Evolutionary conservation across 495 filamentous ascomycete genomes (phyloP).

Genomic region (Amorphotheca resinae): DNA sequence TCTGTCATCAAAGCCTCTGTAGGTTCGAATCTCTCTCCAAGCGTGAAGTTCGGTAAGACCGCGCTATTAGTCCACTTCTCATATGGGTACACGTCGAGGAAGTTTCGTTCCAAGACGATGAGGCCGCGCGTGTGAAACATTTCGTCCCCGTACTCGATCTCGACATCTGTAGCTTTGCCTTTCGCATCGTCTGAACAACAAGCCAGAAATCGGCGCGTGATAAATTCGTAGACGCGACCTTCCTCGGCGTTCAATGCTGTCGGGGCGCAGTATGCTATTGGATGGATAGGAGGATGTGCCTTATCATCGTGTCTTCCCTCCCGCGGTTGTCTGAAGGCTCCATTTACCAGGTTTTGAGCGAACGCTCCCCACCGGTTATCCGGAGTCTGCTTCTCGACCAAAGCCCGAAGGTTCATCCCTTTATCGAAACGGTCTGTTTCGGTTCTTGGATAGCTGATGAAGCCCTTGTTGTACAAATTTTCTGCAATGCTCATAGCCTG

Average conservation of each 20-base stretch:
- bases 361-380: constrained; percentile 69
- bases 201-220: constrained; percentile 86
- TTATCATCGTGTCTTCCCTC: constrained; percentile 84
- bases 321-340: constrained; percentile 69
- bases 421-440: constrained; percentile 95
- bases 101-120: constrained; percentile 80
- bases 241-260: constrained; percentile 43
- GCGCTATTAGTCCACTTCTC: constrained; percentile 89
- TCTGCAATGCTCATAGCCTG: constrained; percentile 84
- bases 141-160: constrained; percentile 75
- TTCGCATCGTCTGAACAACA: constrained; percentile 93
- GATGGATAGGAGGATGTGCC: constrained; percentile 94
- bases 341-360: constrained; percentile 65
- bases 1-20: constrained; percentile 81
- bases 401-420: constrained; percentile 68
- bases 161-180: constrained; percentile 72
- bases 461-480: constrained; percentile 82
- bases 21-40: constrained; percentile 73
- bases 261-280: constrained; percentile 63
- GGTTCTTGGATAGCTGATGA: constrained; percentile 93
- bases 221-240: constrained; percentile 84
- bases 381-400: constrained; percentile 74
- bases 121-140: constrained; percentile 68
- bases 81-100: constrained; percentile 90
- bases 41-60: constrained; percentile 62